Conservation (phyloP, 495 filamentous ascomycete species). For the Usnea hakonensis region DNA sequence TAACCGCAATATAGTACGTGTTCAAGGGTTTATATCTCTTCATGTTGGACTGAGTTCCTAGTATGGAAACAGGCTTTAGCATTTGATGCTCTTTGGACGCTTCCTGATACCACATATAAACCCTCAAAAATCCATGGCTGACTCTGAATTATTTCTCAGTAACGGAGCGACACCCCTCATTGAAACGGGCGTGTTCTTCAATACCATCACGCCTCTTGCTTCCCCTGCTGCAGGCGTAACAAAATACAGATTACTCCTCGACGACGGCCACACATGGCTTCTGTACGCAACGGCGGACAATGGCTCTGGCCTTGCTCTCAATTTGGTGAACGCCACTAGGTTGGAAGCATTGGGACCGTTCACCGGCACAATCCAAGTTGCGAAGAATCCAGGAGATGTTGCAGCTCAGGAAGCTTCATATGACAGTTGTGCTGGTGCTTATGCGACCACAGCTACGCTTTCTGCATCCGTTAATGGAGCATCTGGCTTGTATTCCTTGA, state of each 20-base stretch:
- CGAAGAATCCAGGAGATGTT: conserved; percentile 57
- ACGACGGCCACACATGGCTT: conserved; percentile 71
- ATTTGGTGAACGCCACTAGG: conserved; percentile 37
- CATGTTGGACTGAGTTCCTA: not conserved
- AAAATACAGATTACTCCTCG: conserved; percentile 66
- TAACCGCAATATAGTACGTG: conserved; percentile 60
- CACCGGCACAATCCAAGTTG: conserved; percentile 69
- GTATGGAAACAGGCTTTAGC: not conserved
- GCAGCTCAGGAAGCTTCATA: conserved; percentile 55
- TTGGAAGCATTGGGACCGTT: conserved; percentile 47
- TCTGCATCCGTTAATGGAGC: conserved; percentile 52
- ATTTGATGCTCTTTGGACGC: no score
- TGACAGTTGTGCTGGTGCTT: conserved; percentile 70
- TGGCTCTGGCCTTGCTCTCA: conserved; percentile 41
- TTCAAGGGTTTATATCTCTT: not conserved
- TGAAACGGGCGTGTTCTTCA: conserved; percentile 66
- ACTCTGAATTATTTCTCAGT: not conserved
- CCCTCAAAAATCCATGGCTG: not conserved
- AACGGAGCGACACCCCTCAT: conserved; percentile 59
- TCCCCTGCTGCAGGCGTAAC: conserved; percentile 55
- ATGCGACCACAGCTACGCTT: conserved; percentile 53
- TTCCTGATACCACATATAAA: no score
- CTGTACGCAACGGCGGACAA: conserved; percentile 59
- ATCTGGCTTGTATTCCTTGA: conserved; percentile 59
- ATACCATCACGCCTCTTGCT: conserved; percentile 51